These are phyloP conservation scores for Amphicarpaea edgeworthii DNA, from an alignment of 306 rosid species.

Conservation along the genomic window DNA sequence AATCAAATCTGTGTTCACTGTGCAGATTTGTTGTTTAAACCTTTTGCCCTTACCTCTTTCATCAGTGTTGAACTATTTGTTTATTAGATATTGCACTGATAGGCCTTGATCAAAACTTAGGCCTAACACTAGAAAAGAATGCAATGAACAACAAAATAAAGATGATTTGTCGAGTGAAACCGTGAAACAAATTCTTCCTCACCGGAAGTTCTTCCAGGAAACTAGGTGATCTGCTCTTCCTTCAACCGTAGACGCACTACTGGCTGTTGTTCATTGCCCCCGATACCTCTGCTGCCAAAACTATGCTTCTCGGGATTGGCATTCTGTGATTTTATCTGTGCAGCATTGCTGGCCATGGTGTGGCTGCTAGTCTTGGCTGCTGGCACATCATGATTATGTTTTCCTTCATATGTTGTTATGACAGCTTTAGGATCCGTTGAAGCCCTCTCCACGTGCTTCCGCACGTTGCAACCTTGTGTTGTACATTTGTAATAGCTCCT, in stretches of 20 bases:
- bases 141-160: slow-evolving; percentile 38
- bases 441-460: slow-evolving; percentile 92
- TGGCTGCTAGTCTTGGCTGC: slow-evolving; percentile 77
- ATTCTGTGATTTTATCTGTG: slow-evolving; percentile 54
- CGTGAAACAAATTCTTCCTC: slow-evolving; percentile 32
- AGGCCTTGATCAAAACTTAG: slow-evolving; percentile 57
- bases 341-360: slow-evolving; percentile 56
- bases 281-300: slow-evolving; percentile 46
- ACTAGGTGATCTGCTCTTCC: slow-evolving; percentile 73
- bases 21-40: slow-evolving; percentile 24
- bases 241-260: slow-evolving; percentile 67
- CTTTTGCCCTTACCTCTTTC: slow-evolving; percentile 7
- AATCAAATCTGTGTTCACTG: slow-evolving; percentile 26
- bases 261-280: slow-evolving; percentile 57
- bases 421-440: slow-evolving; percentile 88
- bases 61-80: slow-evolving; percentile 23
- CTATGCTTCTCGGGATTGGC: slow-evolving; percentile 46
- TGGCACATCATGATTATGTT: slow-evolving; percentile 91
- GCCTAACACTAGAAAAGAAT: slow-evolving; percentile 48
- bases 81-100: slow-evolving; percentile 32
- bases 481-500: slow-evolving; percentile 98
- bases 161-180: slow-evolving; percentile 13
- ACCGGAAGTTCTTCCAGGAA: slow-evolving; percentile 19
- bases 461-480: slow-evolving; percentile 76
- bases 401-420: slow-evolving; percentile 91